phyloP scores from a whole-genome alignment of 345 rosid species.

The Hibiscus tridactylites region DNA sequence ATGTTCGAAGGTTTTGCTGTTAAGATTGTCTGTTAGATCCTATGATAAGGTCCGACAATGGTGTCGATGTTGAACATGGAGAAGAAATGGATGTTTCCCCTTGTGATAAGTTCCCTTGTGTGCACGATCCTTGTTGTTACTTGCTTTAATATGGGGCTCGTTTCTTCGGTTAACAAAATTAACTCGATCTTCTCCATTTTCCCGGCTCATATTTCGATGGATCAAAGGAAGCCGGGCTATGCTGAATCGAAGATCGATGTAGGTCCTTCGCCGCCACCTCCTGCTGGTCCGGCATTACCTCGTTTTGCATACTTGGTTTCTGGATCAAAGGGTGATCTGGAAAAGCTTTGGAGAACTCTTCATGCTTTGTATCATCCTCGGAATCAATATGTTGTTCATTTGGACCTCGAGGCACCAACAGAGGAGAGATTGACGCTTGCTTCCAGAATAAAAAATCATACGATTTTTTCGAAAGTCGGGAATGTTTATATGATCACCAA shows the following conservation, averaged over 20 bases:
- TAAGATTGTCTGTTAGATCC: conserved; percentile 13
- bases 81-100: conserved; percentile 94
- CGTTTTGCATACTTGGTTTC: conserved; percentile 90
- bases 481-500: conserved; percentile 80
- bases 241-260: conserved; percentile 56
- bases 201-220: conserved; percentile 38
- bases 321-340: conserved; percentile 90
- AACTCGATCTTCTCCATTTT: conserved; percentile 64
- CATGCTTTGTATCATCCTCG: conserved; percentile 84
- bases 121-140: conserved; percentile 78
- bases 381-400: conserved; percentile 84
- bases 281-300: conserved; percentile 45
- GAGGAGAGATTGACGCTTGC: conserved; percentile 83
- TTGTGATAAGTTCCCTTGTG: conserved; percentile 72
- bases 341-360: conserved; percentile 95
- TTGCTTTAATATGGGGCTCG: conserved; percentile 78
- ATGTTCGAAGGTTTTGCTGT: conserved; percentile 5
- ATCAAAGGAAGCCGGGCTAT: conserved; percentile 40
- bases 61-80: conserved; percentile 65
- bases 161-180: conserved; percentile 58
- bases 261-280: conserved; percentile 24
- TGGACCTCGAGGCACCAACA: conserved; percentile 82
- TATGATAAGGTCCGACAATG: conserved; percentile 44
- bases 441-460: conserved; percentile 57
- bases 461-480: conserved; percentile 55